Percentiles rank a stretch among this genome's conserved stretches.
These are phyloP conservation scores for Pilaira anomala DNA, from an alignment of 192 early-diverging fungal genomes.

Conservation along the genomic window DNA sequence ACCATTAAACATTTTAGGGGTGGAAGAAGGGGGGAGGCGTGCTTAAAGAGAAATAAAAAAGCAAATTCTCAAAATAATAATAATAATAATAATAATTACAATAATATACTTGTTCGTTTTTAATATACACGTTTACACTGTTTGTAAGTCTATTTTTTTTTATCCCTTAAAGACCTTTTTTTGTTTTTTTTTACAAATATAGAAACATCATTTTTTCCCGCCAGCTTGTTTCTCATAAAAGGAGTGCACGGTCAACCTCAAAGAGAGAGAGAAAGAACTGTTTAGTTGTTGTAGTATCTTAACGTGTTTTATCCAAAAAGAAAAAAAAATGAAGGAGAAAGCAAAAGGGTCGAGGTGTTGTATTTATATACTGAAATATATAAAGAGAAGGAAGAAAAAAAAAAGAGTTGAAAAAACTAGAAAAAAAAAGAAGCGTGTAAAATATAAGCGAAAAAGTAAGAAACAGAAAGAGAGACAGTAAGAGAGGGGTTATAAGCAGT, in stretches of 20 bases:
- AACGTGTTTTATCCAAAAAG: too few species aligned
- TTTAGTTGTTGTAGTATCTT: too few species aligned
- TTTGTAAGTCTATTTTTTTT: background rate
- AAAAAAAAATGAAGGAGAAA: too few species aligned
- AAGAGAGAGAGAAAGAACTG: too few species aligned
- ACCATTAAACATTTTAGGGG: too few species aligned
- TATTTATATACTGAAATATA: too few species aligned
- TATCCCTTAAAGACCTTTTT: background rate
- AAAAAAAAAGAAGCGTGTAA: background rate
- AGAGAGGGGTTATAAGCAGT: too few species aligned
- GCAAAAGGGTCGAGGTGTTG: too few species aligned
- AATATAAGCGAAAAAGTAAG: background rate
- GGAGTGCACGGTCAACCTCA: conserved; percentile 3
- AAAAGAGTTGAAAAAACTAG: background rate
- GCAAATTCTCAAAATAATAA: too few species aligned
- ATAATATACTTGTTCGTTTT: background rate
- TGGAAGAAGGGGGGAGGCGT: too few species aligned
- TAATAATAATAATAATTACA: too few species aligned
- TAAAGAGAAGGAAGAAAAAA: background rate
- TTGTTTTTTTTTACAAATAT: background rate
- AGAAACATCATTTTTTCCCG: conserved; percentile 5
- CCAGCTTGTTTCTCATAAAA: background rate
- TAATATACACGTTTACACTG: background rate
- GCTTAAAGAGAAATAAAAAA: too few species aligned
- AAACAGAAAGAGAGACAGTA: background rate